phyloP scores from a whole-genome alignment of 441 rosid genomes.

The Euphorbia celastroides region DNA sequence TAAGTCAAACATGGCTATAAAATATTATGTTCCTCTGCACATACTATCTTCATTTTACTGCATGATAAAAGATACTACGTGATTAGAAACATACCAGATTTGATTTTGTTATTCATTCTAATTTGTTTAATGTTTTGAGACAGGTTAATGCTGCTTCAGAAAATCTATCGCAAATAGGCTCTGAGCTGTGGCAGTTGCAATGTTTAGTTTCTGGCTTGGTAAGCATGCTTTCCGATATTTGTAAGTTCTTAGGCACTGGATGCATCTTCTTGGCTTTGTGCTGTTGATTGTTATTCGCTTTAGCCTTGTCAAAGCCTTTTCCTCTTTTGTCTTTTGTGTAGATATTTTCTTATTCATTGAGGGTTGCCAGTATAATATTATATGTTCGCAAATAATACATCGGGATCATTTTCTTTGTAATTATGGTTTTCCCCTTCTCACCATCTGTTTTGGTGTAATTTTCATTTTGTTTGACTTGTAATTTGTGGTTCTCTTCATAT shows the following conservation, averaged over 20 bases:
- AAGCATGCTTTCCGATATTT: constrained; percentile 26
- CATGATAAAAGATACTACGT: background rate
- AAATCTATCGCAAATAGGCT: constrained; percentile 57
- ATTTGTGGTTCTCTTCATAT: constrained; percentile 16
- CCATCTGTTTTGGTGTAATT: background rate
- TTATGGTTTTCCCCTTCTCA: constrained; percentile 12
- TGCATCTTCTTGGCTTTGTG: background rate
- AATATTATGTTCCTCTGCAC: background rate
- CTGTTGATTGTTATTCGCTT: background rate
- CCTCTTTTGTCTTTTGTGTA: background rate
- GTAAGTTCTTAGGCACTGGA: background rate
- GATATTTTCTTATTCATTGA: background rate
- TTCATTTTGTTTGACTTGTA: constrained; percentile 3
- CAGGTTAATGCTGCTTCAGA: constrained; percentile 68
- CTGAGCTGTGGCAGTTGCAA: constrained; percentile 61
- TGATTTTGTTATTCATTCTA: constrained; percentile 11
- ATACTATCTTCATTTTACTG: background rate
- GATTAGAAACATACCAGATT: background rate
- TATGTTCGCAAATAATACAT: too few species aligned
- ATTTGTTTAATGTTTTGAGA: constrained; percentile 15
- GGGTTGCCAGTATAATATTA: background rate
- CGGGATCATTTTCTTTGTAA: too few species aligned
- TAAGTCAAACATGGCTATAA: background rate
- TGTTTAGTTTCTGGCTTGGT: constrained; percentile 60
- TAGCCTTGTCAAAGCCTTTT: background rate